These are phyloP conservation scores for Dothistroma septosporum DNA, from an alignment of 2,329 filamentous ascomycete genomes.

Conservation along the genomic window DNA sequence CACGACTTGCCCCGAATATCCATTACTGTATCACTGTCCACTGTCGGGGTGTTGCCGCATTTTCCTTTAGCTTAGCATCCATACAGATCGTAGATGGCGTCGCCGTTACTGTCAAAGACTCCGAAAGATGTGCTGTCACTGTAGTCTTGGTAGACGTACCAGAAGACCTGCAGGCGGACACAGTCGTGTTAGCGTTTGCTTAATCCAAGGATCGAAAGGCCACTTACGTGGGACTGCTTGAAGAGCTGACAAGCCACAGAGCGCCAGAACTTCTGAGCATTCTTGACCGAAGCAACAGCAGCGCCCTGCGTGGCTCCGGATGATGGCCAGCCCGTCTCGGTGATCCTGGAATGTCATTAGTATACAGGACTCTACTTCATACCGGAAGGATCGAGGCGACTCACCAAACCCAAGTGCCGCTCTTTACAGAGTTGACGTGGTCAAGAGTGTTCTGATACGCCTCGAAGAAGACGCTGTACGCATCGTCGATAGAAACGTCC, in stretches of 20 bases:
- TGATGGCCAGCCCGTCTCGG: constrained; percentile 62
- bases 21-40: not conserved
- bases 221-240: constrained; percentile 39
- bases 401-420: constrained; percentile 20
- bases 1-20: not conserved
- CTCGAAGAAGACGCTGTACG: constrained; percentile 52
- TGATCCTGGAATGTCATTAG: constrained; percentile 21
- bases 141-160: constrained; percentile 59
- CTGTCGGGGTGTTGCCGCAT: not conserved
- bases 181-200: constrained; percentile 7
- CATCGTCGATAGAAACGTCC: constrained; percentile 54
- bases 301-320: constrained; percentile 52
- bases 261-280: constrained; percentile 62
- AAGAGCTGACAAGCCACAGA: constrained; percentile 58
- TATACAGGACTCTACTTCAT: not conserved
- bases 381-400: not conserved
- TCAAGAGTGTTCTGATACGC: constrained; percentile 35
- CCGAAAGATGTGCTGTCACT: constrained; percentile 39
- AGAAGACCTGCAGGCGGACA: constrained; percentile 47
- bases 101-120: constrained; percentile 35
- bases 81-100: constrained; percentile 32
- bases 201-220: not conserved
- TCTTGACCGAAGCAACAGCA: constrained; percentile 53
- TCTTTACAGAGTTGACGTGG: constrained; percentile 40
- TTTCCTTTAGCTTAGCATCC: constrained; percentile 12